Evolutionary conservation across 1,284 basidiomycete species (phyloP), one percentile per base, ranked within the genome.

Genomic region (Sanghuangporus weigelae): DNA sequence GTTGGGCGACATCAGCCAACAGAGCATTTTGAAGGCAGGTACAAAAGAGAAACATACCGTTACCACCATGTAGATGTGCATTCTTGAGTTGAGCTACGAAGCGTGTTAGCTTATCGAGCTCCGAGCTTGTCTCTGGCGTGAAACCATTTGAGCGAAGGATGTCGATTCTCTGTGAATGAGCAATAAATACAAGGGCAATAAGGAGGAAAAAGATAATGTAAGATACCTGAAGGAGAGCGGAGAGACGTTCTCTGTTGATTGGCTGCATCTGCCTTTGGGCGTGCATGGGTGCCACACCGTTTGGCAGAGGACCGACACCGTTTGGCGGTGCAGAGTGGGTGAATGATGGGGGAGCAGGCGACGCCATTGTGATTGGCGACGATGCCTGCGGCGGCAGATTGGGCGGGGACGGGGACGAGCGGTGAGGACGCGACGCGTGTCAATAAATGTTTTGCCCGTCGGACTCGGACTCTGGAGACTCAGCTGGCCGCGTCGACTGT

Each of bases 71-170:
- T 39, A 57, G 3, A 38, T 59, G 46, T 21, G 56, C 51, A 36
- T 26, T 62, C 60, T 73, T 73, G 46, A 75, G 69, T 19, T 63
- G 65, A 35, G 69, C 62, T 11, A 77, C 65, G 62, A 75, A 67
- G 44, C 70, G 72, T 19, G 71, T 66, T 55, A 76, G 70, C 63
- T 68, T 73, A 42, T 71, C 73, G 42, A 77, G 70, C 66, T 79
- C 77, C 48, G 71, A 69, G 26, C 67, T 70, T 16, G 70, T 77
- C 62, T 78, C 76, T 6, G 71, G 68, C 8, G 77, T 77, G 58
- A 64, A 68, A 16, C 77, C 77, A 50, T 68, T 69, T 21, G 66
- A 60, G 38, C 71, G 72, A 12, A 78, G 72, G 16, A 57, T 16
- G 60, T 74, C 71, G 38, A 72, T 73, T 59, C 76, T 74, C 77